Conservation (phyloP, 768 basidiomycete genomes). For the Termitomyces sp. region DNA sequence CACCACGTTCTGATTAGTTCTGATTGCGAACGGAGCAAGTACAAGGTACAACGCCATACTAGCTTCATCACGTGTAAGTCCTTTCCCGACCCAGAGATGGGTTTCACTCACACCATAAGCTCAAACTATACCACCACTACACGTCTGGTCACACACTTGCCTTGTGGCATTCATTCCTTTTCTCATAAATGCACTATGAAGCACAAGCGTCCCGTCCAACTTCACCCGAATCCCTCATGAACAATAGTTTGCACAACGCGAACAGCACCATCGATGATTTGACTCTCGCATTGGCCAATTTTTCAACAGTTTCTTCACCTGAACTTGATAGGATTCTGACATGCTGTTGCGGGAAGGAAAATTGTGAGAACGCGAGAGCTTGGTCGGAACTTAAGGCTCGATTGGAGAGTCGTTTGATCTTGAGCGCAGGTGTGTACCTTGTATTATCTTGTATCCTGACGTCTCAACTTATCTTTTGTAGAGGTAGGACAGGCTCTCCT, state of each 20-base stretch:
- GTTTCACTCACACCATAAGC: constrained; percentile 1
- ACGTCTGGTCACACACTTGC: constrained; percentile 11
- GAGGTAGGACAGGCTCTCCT: constrained; percentile 90
- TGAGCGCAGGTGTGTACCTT: constrained; percentile 78
- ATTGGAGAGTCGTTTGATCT: constrained; percentile 72
- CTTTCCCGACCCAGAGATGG: not conserved
- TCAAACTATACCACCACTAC: not conserved
- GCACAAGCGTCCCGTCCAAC: constrained; percentile 29
- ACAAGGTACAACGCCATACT: not conserved
- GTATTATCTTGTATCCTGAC: not conserved
- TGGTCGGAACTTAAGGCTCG: constrained; percentile 67
- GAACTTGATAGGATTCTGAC: constrained; percentile 49
- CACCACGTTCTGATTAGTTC: not conserved
- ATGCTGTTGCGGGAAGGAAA: constrained; percentile 67
- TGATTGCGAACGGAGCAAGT: not conserved
- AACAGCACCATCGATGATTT: constrained; percentile 75
- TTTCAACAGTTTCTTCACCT: constrained; percentile 73
- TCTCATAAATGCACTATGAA: constrained; percentile 12
- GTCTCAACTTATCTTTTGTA: constrained; percentile 25
- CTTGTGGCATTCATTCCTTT: constrained; percentile 6
- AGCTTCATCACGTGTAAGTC: constrained; percentile 9
- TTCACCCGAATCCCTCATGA: constrained; percentile 37
- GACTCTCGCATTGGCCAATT: constrained; percentile 66
- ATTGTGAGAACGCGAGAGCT: constrained; percentile 60
- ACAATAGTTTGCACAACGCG: constrained; percentile 49